Evolutionary conservation across 2,329 filamentous ascomycete genomes (phyloP).

Genomic region (Aspergillus pseudoterreus): DNA sequence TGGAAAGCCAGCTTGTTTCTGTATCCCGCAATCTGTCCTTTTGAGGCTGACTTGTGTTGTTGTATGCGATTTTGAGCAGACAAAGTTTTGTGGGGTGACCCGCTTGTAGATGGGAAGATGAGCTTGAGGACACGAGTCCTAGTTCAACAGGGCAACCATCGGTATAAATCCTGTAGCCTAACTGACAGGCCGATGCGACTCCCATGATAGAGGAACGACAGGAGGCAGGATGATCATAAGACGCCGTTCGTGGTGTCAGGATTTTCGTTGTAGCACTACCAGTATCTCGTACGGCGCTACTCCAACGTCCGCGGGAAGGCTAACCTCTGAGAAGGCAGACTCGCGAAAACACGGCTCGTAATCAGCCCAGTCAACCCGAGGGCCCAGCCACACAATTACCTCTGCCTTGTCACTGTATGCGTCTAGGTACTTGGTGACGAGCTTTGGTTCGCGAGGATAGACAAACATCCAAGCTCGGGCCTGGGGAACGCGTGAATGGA

Average conservation of each 20-base stretch:
- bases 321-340: slow-evolving; percentile 18
- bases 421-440: slow-evolving; percentile 45
- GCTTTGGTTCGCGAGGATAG: slow-evolving; percentile 48
- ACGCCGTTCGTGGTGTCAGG: not conserved
- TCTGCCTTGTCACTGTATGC: slow-evolving; percentile 13
- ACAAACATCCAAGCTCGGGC: slow-evolving; percentile 51
- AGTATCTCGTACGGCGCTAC: slow-evolving; percentile 23
- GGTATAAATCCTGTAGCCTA: too few species aligned
- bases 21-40: too few species aligned
- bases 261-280: slow-evolving; percentile 10
- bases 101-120: too few species aligned
- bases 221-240: too few species aligned
- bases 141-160: too few species aligned
- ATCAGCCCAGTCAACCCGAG: slow-evolving; percentile 27
- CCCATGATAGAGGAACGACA: too few species aligned
- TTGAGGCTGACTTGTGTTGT: too few species aligned
- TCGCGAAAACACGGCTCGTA: slow-evolving; percentile 25
- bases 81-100: too few species aligned
- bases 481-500: slow-evolving; percentile 40
- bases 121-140: too few species aligned
- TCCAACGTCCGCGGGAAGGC: slow-evolving; percentile 18
- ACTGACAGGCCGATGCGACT: too few species aligned
- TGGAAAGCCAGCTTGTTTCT: too few species aligned
- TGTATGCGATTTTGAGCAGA: too few species aligned
- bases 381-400: slow-evolving; percentile 30